Evolutionary conservation across 179 eudicot species (phyloP).

Genomic region (Nepenthes alata): DNA sequence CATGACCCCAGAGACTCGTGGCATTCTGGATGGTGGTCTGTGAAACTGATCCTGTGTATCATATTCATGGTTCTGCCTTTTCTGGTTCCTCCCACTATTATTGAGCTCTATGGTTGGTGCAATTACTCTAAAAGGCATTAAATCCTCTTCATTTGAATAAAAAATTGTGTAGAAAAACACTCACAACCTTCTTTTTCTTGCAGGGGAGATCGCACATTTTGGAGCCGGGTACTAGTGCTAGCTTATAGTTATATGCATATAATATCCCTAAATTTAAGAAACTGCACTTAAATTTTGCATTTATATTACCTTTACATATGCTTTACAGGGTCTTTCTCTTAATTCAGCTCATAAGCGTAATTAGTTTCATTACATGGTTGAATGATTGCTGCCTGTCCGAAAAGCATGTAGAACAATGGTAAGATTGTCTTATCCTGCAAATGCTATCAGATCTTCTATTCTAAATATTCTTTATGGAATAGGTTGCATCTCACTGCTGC

Average conservation of each 20-base stretch:
- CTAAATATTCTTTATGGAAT: too few relatives aligned
- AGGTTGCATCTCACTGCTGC: too few relatives aligned
- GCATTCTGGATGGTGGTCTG: slow-evolving; percentile 67
- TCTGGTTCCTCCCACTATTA: slow-evolving; percentile 36
- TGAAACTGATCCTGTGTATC: slow-evolving; percentile 37
- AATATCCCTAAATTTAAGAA: not conserved
- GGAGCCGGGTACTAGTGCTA: slow-evolving; percentile 64
- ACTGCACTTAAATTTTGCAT: too few relatives aligned
- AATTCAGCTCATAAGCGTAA: slow-evolving; percentile 71
- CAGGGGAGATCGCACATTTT: slow-evolving; percentile 79
- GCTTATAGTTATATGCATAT: not conserved
- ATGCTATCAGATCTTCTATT: not conserved
- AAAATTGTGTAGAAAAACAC: too few relatives aligned
- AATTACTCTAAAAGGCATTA: not conserved
- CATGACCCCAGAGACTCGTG: slow-evolving; percentile 34
- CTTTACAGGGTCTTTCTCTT: slow-evolving; percentile 60
- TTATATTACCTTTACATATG: not conserved
- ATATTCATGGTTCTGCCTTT: slow-evolving; percentile 38
- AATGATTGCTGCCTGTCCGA: slow-evolving; percentile 59
- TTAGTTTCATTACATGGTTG: slow-evolving; percentile 72
- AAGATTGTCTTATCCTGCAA: slow-evolving; percentile 3
- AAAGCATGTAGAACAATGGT: slow-evolving; percentile 63
- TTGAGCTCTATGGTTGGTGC: slow-evolving; percentile 53
- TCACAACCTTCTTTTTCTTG: slow-evolving; percentile 5
- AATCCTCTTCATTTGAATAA: not conserved